These are phyloP conservation scores for Avicennia marina DNA, from an alignment of 257 asterid species.

Conservation along the genomic window DNA sequence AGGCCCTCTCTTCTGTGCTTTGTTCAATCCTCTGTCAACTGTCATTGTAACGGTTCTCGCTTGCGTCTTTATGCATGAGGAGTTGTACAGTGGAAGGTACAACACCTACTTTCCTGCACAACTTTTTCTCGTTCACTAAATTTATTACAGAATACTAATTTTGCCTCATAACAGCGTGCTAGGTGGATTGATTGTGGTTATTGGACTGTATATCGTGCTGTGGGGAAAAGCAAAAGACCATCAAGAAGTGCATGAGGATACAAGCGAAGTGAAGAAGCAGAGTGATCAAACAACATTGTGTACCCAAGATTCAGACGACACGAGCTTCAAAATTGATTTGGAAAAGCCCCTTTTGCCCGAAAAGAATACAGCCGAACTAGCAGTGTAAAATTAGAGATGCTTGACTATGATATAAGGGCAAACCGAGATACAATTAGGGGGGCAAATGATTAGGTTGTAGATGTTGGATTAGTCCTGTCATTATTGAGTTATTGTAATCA, in stretches of 20 bases:
- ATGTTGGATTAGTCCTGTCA: no score
- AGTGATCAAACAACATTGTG: neutral
- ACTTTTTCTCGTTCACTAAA: no score
- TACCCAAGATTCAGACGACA: constrained; percentile 18
- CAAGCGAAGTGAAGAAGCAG: constrained; percentile 20
- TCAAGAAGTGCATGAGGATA: no score
- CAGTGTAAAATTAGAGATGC: neutral
- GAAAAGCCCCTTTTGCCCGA: constrained; percentile 48
- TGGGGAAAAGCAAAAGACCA: constrained; percentile 74
- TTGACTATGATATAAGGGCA: no score
- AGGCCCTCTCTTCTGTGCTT: constrained; percentile 65
- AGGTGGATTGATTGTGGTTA: constrained; percentile 58
- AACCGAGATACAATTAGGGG: no score
- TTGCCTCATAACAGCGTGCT: constrained; percentile 45
- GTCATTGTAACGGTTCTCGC: constrained; percentile 50
- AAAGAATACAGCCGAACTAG: neutral
- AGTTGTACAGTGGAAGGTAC: constrained; percentile 71
- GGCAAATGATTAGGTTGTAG: no score
- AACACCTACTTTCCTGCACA: neutral
- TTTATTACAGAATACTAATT: no score
- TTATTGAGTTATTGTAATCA: no score
- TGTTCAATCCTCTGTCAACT: constrained; percentile 63
- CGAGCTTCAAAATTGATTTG: constrained; percentile 30
- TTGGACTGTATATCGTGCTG: constrained; percentile 60
- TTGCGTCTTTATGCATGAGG: constrained; percentile 47